phyloP scores from a whole-genome alignment of 2,329 filamentous ascomycete species.

The Fusarium penzigii region DNA sequence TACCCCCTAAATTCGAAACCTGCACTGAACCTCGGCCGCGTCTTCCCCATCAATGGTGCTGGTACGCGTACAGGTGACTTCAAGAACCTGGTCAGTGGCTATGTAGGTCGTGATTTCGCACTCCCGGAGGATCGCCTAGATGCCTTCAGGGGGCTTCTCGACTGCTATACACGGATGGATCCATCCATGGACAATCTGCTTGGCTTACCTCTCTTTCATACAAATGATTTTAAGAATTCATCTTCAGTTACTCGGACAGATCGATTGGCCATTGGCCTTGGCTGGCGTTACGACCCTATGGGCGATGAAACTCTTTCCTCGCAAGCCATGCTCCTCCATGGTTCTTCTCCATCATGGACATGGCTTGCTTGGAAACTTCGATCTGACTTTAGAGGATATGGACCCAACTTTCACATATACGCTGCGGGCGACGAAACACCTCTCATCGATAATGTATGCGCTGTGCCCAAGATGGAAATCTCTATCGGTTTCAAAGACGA shows the following conservation, averaged over 20 bases:
- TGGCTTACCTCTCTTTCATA: slow-evolving; percentile 38
- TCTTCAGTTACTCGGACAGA: slow-evolving; percentile 35
- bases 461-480: slow-evolving; percentile 35
- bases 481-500: slow-evolving; percentile 38
- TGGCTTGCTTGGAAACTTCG: slow-evolving; percentile 40
- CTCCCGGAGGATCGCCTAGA: slow-evolving; percentile 34
- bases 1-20: slow-evolving; percentile 35
- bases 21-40: slow-evolving; percentile 34
- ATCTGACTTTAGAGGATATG: slow-evolving; percentile 22
- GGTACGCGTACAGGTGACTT: slow-evolving; percentile 27
- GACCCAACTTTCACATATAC: slow-evolving; percentile 34
- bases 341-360: slow-evolving; percentile 39
- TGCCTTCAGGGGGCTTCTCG: slow-evolving; percentile 35
- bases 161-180: slow-evolving; percentile 30
- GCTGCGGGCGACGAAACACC: slow-evolving; percentile 31
- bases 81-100: slow-evolving; percentile 32
- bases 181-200: slow-evolving; percentile 32
- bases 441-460: slow-evolving; percentile 31
- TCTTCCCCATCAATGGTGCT: slow-evolving; percentile 30
- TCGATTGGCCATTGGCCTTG: slow-evolving; percentile 35
- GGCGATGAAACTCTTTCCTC: slow-evolving; percentile 17
- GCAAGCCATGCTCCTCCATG: slow-evolving; percentile 30
- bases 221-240: slow-evolving; percentile 31
- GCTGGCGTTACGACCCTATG: slow-evolving; percentile 35
- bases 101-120: slow-evolving; percentile 32